Evolutionary conservation across 441 rosid genomes (phyloP), one percentile per base, ranked within the genome.

Genomic region (Melianthus villosus): DNA sequence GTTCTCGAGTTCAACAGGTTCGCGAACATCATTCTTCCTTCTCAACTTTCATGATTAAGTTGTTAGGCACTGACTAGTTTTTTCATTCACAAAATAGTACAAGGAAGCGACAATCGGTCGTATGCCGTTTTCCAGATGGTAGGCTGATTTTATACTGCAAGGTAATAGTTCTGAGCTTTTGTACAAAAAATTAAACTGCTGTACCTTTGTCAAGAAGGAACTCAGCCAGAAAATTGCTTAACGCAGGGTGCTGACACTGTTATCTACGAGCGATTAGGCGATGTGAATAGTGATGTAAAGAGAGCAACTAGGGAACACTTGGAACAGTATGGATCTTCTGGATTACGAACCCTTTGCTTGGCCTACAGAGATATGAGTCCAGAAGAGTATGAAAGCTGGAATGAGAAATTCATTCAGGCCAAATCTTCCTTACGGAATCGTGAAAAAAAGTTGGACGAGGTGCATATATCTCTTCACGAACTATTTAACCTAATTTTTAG

Each of bases 1-100:
- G 99, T 85, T 58, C 87, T 91, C 6, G 99, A 91, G 68, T 91
- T 91, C 60, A 91, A 85, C 62, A 91, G 99, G 96, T 91, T 9
- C 34, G 56, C 45, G 49, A 16, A n/a, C 14, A 20, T 46, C 45
- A 31, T 45, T 44, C 14, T 42, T 17, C 6, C 23, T 57, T 34
- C 9, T 28, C 8, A 25, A 14, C 53, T 30, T 49, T 44, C 14
- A 32, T 60, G 32, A 50, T 27, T 22, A 36, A 38, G 36, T 36
- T 51, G 27, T 16, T 51, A 50, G 29, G 45, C 48, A 33, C 30
- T 51, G 53, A 36, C 44, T 17, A 23, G 9, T 28, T 42, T 16
- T 36, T 22, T 47, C 29, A 40, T 64, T 50, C 31, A 60, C 42
- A 33, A 50, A 66, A 59, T 67, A 91, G 99, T 71, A 82, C 93